phyloP scores from a whole-genome alignment of 129 eudicot genomes.

The Centella asiatica region DNA sequence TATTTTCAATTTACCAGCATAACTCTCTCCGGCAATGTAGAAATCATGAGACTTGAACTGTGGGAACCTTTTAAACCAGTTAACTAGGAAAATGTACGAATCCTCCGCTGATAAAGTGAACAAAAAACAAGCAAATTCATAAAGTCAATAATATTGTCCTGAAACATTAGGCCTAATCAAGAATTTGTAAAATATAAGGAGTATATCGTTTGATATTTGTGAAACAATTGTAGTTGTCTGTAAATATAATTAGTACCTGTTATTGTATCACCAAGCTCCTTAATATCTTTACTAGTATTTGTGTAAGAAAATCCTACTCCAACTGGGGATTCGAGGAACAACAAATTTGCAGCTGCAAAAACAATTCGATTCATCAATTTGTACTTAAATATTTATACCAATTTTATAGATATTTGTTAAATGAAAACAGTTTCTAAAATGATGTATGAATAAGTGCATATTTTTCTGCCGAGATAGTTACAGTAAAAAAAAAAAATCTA shows the following conservation, averaged over 20 bases:
- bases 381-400: too few species aligned
- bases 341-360: constrained; percentile 56
- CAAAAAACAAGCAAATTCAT: neutral
- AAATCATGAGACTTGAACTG: constrained; percentile 76
- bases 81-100: constrained; percentile 46
- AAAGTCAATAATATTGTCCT: neutral
- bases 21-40: constrained; percentile 88
- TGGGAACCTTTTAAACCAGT: constrained; percentile 80
- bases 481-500: too few species aligned
- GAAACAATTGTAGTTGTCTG: too few species aligned
- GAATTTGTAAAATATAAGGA: too few species aligned
- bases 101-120: constrained; percentile 46
- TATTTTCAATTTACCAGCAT: constrained; percentile 84
- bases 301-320: constrained; percentile 94
- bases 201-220: too few species aligned
- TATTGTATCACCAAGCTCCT: constrained; percentile 60
- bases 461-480: too few species aligned
- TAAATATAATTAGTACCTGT: too few species aligned
- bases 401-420: too few species aligned
- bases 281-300: constrained; percentile 55
- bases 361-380: too few species aligned
- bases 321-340: constrained; percentile 82
- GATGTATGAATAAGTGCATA: too few species aligned
- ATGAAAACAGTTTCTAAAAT: too few species aligned
- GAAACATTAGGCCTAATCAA: neutral